A percentile compares a stretch with the other conserved stretches of the same genome.
phyloP scores from a whole-genome alignment of 177 flowering plant genomes.

The Vitis hybrid region DNA sequence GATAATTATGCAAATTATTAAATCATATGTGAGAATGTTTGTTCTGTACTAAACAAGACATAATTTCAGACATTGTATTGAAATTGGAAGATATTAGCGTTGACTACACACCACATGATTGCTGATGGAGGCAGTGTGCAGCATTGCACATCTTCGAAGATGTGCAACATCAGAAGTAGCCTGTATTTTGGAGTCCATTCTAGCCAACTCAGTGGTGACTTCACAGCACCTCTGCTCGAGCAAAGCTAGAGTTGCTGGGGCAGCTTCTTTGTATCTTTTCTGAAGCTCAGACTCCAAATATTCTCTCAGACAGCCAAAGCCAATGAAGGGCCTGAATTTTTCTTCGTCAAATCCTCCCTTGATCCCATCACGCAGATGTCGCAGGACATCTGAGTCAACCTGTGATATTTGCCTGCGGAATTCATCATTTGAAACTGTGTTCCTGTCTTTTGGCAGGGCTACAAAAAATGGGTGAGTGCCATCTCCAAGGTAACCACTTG shows the following conservation, averaged over 20 bases:
- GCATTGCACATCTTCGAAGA: conserved; percentile 87
- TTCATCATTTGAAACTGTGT: conserved; percentile 79
- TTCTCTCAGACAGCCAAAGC: conserved; percentile 77
- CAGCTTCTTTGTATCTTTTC: conserved; percentile 92
- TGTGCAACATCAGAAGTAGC: conserved; percentile 91
- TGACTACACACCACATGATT: conserved; percentile 70
- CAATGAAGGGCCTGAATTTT: conserved; percentile 69
- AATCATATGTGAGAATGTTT: background rate
- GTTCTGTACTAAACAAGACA: too few relatives aligned
- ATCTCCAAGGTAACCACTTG: conserved; percentile 97
- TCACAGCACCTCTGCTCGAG: conserved; percentile 94
- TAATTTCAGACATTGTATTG: too few relatives aligned
- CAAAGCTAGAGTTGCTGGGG: conserved; percentile 94
- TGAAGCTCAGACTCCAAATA: conserved; percentile 92
- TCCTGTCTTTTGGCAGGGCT: conserved; percentile 90
- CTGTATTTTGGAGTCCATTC: conserved; percentile 69
- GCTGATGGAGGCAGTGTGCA: conserved; percentile 82
- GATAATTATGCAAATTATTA: background rate
- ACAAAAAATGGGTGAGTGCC: conserved; percentile 83
- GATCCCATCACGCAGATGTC: conserved; percentile 74
- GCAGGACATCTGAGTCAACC: conserved; percentile 75
- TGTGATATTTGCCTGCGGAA: conserved; percentile 89
- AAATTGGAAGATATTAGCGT: background rate
- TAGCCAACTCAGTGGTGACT: conserved; percentile 55
- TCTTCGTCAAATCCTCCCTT: conserved; percentile 93